These are phyloP conservation scores for Suhomyces xylopsoci DNA, from an alignment of 805 yeast genomes.

Conservation along the genomic window DNA sequence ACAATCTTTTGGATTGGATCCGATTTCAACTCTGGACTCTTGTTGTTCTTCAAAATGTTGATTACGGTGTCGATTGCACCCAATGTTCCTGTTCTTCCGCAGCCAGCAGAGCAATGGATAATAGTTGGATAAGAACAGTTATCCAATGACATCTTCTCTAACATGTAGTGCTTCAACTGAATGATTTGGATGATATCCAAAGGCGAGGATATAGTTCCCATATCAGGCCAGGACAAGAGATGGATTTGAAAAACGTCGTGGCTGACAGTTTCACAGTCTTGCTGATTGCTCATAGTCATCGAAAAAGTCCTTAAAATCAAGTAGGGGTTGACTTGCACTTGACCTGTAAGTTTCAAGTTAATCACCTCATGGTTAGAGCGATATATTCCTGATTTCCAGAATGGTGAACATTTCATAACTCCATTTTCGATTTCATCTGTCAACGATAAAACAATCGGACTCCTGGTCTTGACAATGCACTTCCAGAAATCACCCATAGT, in stretches of 20 bases:
- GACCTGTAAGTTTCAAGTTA: slow-evolving; percentile 14
- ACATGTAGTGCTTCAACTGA: slow-evolving; percentile 24
- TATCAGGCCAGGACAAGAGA: slow-evolving; percentile 79
- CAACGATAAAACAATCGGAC: slow-evolving; percentile 68
- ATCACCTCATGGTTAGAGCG: slow-evolving; percentile 24
- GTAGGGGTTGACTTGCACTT: slow-evolving; percentile 5
- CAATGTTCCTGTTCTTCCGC: slow-evolving; percentile 30
- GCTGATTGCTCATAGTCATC: slow-evolving; percentile 9
- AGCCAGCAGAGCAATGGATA: slow-evolving; percentile 42
- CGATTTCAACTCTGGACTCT: slow-evolving; percentile 10
- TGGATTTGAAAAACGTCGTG: slow-evolving; percentile 72
- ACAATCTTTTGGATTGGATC: slow-evolving; percentile 49
- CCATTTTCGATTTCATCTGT: slow-evolving; percentile 76
- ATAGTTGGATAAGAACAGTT: slow-evolving; percentile 26
- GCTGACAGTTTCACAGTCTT: neutral
- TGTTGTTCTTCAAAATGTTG: slow-evolving; percentile 15
- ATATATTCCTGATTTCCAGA: slow-evolving; percentile 68
- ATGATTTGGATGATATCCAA: slow-evolving; percentile 52
- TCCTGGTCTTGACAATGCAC: slow-evolving; percentile 59
- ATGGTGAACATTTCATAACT: slow-evolving; percentile 72
- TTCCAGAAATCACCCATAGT: slow-evolving; percentile 87
- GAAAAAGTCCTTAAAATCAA: slow-evolving; percentile 15
- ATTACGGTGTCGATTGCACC: slow-evolving; percentile 29
- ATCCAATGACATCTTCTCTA: slow-evolving; percentile 5
- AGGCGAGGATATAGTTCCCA: slow-evolving; percentile 58